Evolutionary conservation across 2,329 filamentous ascomycete species (phyloP).

Genomic region (Anthostomella pinea): DNA sequence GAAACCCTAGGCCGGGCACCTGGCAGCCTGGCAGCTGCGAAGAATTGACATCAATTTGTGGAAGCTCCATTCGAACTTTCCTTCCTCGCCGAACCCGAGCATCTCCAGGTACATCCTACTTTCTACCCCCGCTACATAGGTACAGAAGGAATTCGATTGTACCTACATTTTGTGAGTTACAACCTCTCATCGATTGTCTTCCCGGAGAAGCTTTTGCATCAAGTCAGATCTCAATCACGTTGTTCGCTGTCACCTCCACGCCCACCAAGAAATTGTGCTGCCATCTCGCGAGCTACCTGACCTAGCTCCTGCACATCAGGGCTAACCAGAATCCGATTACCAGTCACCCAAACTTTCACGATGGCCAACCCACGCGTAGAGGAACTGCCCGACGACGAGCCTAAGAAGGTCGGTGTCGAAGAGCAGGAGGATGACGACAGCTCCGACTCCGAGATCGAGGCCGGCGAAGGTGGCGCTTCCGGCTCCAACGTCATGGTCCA

Average conservation of each 20-base stretch:
- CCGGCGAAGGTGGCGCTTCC: conserved; percentile 64
- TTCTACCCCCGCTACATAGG: conserved; percentile 8
- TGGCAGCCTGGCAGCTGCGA: too few species aligned
- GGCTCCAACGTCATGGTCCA: conserved; percentile 89
- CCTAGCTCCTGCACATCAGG: background rate
- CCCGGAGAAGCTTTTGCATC: too few species aligned
- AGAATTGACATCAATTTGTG: conserved; percentile 24
- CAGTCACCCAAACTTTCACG: conserved; percentile 16
- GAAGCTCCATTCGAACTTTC: conserved; percentile 17
- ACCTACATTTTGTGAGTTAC: too few species aligned
- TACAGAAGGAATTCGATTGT: too few species aligned
- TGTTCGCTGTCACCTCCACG: too few species aligned
- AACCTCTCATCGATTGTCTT: too few species aligned
- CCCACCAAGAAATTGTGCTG: too few species aligned
- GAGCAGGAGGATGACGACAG: conserved; percentile 66
- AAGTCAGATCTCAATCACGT: too few species aligned
- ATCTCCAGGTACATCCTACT: conserved; percentile 9
- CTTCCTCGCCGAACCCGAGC: conserved; percentile 21
- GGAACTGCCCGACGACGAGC: conserved; percentile 90
- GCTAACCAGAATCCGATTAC: conserved; percentile 1
- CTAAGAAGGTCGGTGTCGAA: conserved; percentile 75
- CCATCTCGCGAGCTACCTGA: too few species aligned
- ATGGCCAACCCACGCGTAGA: conserved; percentile 99
- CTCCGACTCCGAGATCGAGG: conserved; percentile 76
- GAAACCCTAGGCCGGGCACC: conserved; percentile 23